A percentile compares a stretch with the other conserved stretches of the same genome.
Evolutionary conservation across 2,329 filamentous ascomycete genomes (phyloP).

Genomic region (Cylindrodendrum hubeiense): DNA sequence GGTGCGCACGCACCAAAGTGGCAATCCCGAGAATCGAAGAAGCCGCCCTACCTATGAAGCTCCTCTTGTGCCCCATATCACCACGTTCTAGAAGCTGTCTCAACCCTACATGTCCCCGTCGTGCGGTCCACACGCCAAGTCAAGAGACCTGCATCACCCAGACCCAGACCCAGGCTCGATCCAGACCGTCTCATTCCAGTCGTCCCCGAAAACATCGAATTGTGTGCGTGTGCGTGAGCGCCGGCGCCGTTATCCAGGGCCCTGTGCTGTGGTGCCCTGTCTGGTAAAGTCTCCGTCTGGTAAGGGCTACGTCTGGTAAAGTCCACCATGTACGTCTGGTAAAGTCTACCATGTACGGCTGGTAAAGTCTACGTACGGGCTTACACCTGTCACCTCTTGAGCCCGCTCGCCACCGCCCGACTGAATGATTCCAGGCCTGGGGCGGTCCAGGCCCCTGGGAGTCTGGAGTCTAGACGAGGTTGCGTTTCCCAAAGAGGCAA

Average conservation of each 20-base stretch:
- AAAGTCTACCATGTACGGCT: too few species aligned
- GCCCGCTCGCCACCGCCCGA: conserved; percentile 3
- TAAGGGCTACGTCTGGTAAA: too few species aligned
- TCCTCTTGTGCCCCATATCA: not conserved
- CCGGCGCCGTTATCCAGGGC: not conserved
- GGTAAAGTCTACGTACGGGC: too few species aligned
- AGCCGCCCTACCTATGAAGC: not conserved
- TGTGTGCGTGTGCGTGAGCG: not conserved
- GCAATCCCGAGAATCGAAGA: not conserved
- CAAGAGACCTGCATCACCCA: not conserved
- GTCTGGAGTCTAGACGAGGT: not conserved
- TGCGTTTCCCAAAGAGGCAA: not conserved
- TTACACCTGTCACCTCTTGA: too few species aligned
- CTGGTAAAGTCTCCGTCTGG: too few species aligned
- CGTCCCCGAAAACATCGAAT: not conserved
- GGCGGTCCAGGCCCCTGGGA: not conserved
- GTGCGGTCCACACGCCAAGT: not conserved
- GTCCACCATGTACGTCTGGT: too few species aligned
- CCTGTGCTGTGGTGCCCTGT: not conserved
- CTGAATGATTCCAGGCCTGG: not conserved
- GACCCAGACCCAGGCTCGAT: not conserved
- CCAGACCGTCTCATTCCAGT: not conserved
- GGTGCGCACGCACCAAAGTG: not conserved
- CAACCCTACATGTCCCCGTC: not conserved
- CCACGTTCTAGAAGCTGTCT: not conserved